Base-by-base conservation (phyloP, 192 early-diverging fungal genomes). In the Spinellus fusiger region DNA sequence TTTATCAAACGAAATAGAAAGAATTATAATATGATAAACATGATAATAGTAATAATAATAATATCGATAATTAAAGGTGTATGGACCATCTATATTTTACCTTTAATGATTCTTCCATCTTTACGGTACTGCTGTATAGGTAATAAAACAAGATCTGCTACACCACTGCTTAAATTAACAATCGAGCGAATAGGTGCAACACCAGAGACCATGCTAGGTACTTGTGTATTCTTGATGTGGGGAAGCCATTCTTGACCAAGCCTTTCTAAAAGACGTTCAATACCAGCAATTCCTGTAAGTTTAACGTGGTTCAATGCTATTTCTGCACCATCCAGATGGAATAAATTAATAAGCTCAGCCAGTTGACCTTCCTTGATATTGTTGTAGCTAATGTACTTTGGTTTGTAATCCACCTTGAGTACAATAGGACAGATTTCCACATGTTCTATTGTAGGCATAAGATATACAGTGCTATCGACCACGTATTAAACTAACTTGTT, bases 351-450 rank as follows among this genome's bases (percentile, higher is more conserved):
- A 29, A 98, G 69, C 73, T 93, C 90, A 13, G 83, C 76, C 56
- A 91, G 67, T 63, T 91, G 86, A 10, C 92, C 91, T 28, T 79
- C 85, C 48, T 84, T 80, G 2, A 93, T 63, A 51, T 79, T 86
- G 10, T 75, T 73, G 28, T 83, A 85, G 49, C 93, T 91, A 35
- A 95, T 79, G 23, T 90, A 88, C 61, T 96, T 92, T n/a, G 96
- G 92, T 73, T 97, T 97, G 77, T 96, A 98, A 74, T 98, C 96
- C 60, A 98, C 80, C 56, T 93, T 93, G 53, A 96, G 66, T 4
- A 77, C 77, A 47, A 98, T 82, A 2, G 92, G 88, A 5, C 74
- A 68, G 6, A 98, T 74, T 25, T 87, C 82, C 55, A 82, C 84
- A 50, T 75, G 71, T 74, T 82, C 81, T 82, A 61, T 25, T 33